Conservation (phyloP, 139 green algal species). For the Gonium pectorale region DNA sequence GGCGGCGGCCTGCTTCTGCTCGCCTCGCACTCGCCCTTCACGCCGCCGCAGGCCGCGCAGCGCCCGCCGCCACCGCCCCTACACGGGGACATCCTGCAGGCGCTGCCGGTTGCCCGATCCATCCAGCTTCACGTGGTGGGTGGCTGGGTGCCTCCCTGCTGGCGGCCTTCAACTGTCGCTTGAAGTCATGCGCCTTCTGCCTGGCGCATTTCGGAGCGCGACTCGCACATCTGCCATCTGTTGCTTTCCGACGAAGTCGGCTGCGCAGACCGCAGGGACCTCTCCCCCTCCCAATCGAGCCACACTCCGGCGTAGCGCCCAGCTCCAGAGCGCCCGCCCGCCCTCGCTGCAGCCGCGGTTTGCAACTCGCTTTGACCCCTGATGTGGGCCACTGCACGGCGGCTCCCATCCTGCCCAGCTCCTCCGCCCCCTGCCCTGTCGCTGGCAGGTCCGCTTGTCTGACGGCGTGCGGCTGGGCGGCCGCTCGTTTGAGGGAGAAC, state of each 20-base stretch:
- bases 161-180: too few species aligned
- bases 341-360: too few species aligned
- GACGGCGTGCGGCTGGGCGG: conserved; percentile 18
- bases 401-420: not conserved
- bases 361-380: too few species aligned
- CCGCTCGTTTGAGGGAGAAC: not conserved
- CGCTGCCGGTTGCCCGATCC: conserved; percentile 2
- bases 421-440: not conserved
- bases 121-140: conserved; percentile 1
- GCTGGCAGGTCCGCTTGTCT: conserved; percentile 22
- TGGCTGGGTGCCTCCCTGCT: not conserved
- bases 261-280: too few species aligned
- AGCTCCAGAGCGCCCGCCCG: too few species aligned
- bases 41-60: not conserved
- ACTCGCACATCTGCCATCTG: too few species aligned
- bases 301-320: too few species aligned
- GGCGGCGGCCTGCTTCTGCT: conserved; percentile 35
- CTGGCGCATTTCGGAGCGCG: too few species aligned
- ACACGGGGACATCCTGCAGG: not conserved
- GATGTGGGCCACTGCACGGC: too few species aligned
- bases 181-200: too few species aligned
- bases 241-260: too few species aligned
- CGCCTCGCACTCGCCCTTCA: conserved; percentile 38
- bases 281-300: too few species aligned
- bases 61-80: not conserved